Percentiles rank a stretch among this genome's conserved stretches.
phyloP scores from a whole-genome alignment of 257 asterid genomes.

The Mentha longifolia region DNA sequence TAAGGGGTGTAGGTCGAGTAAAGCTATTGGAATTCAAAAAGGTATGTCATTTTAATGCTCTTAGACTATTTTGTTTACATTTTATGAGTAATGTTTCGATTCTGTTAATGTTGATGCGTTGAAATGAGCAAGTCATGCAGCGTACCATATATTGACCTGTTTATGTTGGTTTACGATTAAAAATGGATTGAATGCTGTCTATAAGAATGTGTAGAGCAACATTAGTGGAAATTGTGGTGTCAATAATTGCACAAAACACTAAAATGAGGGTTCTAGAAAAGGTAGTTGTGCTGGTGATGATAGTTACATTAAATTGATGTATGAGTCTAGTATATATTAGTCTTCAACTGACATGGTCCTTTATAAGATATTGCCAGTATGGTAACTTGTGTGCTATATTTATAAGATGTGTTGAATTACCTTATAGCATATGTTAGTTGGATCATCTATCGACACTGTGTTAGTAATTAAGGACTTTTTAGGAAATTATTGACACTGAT shows the following conservation, averaged over 20 bases:
- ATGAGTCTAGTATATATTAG: neutral
- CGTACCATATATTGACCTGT: neutral
- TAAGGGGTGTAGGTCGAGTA: constrained; percentile 83
- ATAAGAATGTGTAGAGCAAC: neutral
- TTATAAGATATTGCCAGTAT: neutral
- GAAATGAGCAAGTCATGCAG: neutral
- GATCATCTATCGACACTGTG: neutral
- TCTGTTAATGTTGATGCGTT: neutral
- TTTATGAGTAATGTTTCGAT: neutral
- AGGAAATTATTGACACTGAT: neutral
- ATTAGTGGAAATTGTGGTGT: constrained; percentile 16
- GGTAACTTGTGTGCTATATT: neutral
- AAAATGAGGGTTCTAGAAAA: neutral
- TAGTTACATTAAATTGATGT: neutral
- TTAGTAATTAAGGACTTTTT: neutral
- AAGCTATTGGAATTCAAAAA: constrained; percentile 59
- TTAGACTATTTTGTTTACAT: constrained; percentile 6
- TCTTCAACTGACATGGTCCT: neutral
- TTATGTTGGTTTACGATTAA: constrained; percentile 7
- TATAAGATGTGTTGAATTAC: neutral
- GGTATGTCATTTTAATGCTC: constrained; percentile 43
- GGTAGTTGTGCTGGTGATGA: neutral
- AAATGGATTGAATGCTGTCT: neutral
- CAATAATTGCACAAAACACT: neutral
- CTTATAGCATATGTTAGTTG: constrained; percentile 1